A percentile compares a stretch with the other conserved stretches of the same genome.
Conservation (phyloP, 768 basidiomycete species). For the Porphyrellus cyaneotinctus region DNA sequence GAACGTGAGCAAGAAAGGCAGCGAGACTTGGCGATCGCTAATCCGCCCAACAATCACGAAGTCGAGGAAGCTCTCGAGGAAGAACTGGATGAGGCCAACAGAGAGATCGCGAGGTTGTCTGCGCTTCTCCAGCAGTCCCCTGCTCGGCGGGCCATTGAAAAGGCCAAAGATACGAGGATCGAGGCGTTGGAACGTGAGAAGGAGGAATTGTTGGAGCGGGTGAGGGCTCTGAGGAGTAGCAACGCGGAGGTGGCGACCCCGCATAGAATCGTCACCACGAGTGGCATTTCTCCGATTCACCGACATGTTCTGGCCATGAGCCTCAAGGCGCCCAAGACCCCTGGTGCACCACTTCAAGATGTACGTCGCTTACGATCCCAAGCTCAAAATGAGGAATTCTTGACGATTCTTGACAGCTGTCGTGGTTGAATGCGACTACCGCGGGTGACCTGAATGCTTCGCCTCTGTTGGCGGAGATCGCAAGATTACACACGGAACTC, state of each 20-base stretch:
- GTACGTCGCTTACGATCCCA: constrained; percentile 39
- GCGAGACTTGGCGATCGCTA: constrained; percentile 21
- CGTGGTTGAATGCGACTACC: constrained; percentile 65
- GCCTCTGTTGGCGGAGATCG: constrained; percentile 69
- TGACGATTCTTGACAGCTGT: constrained; percentile 43
- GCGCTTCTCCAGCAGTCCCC: constrained; percentile 67
- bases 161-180: constrained; percentile 71
- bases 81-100: constrained; percentile 74
- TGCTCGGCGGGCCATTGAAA: constrained; percentile 71
- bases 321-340: constrained; percentile 67
- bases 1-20: constrained; percentile 54
- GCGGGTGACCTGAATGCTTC: constrained; percentile 49
- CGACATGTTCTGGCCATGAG: constrained; percentile 68
- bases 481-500: constrained; percentile 68
- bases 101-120: constrained; percentile 69
- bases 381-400: constrained; percentile 6
- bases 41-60: constrained; percentile 43
- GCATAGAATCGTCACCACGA: constrained; percentile 48
- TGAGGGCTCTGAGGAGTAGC: constrained; percentile 53
- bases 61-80: constrained; percentile 59
- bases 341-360: constrained; percentile 73
- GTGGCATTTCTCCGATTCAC: constrained; percentile 73
- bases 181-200: constrained; percentile 73
- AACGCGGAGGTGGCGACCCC: constrained; percentile 56
- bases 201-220: constrained; percentile 69